These are phyloP conservation scores for Eremothecium coryli DNA, from an alignment of 1,139 yeast genomes.

Conservation along the genomic window DNA sequence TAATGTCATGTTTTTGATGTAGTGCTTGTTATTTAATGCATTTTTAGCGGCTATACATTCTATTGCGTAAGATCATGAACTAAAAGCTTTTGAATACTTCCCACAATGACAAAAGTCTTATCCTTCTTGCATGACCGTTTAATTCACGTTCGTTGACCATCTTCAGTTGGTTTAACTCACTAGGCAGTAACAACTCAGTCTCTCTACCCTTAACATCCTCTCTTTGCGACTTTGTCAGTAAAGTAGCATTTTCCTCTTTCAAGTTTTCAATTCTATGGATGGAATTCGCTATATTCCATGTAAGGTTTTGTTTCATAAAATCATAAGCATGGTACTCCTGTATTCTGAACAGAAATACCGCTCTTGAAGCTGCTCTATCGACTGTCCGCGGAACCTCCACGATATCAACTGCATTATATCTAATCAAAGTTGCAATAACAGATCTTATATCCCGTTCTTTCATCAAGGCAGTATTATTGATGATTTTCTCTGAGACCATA, in stretches of 20 bases:
- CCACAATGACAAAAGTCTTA: conserved; percentile 46
- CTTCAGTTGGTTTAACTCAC: conserved; percentile 65
- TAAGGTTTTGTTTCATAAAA: conserved; percentile 44
- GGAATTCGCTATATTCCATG: conserved; percentile 62
- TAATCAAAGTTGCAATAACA: conserved; percentile 46
- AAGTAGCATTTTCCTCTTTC: conserved; percentile 52
- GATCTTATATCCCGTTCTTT: conserved; percentile 70
- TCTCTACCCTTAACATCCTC: conserved; percentile 86
- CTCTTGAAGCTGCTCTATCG: conserved; percentile 85
- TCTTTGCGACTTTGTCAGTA: conserved; percentile 72
- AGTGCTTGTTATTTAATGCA: conserved; percentile 1
- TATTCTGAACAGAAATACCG: conserved; percentile 74
- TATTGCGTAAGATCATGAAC: neutral
- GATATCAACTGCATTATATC: conserved; percentile 53
- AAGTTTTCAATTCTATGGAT: conserved; percentile 47
- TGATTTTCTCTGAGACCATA: conserved; percentile 76
- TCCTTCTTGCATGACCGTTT: conserved; percentile 43
- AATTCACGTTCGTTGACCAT: conserved; percentile 51
- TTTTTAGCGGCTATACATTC: conserved; percentile 2
- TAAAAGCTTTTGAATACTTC: conserved; percentile 39
- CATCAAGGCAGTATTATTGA: conserved; percentile 65
- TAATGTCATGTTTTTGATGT: conserved; percentile 24
- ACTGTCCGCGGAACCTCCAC: conserved; percentile 92
- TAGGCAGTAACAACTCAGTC: conserved; percentile 58
- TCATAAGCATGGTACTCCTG: conserved; percentile 44